phyloP scores from a whole-genome alignment of 495 filamentous ascomycete genomes.

The Copromyces sp. region DNA sequence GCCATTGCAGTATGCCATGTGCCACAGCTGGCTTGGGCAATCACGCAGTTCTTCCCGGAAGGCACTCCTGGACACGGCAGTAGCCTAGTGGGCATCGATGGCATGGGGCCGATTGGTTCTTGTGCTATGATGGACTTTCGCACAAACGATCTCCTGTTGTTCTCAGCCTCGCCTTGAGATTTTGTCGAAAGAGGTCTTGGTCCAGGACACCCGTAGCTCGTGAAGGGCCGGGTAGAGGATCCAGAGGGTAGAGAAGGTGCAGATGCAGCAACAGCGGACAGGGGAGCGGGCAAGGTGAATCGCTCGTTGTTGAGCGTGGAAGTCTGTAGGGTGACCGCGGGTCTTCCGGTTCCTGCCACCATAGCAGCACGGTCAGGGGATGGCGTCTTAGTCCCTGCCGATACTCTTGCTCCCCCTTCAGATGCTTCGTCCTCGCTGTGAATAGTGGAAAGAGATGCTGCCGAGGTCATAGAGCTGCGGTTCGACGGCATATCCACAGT shows the following conservation, averaged over 20 bases:
- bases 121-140: background rate
- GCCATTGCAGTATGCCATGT: background rate
- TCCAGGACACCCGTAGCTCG: background rate
- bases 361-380: background rate
- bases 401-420: conserved; percentile 6
- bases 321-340: background rate
- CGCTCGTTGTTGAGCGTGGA: background rate
- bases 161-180: background rate
- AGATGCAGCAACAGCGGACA: background rate
- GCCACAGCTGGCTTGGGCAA: background rate
- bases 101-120: background rate
- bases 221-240: background rate
- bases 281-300: background rate
- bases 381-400: background rate
- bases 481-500: conserved; percentile 12
- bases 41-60: background rate
- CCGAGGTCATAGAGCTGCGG: conserved; percentile 28
- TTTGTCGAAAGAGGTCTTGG: background rate
- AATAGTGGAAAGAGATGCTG: conserved; percentile 28
- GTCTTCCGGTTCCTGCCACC: background rate
- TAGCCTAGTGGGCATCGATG: conserved; percentile 2
- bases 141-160: background rate
- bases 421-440: conserved; percentile 34
- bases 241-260: background rate
- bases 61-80: conserved; percentile 4